Evolutionary conservation across 2,329 filamentous ascomycete species (phyloP).

Genomic region (Penicillium freii): DNA sequence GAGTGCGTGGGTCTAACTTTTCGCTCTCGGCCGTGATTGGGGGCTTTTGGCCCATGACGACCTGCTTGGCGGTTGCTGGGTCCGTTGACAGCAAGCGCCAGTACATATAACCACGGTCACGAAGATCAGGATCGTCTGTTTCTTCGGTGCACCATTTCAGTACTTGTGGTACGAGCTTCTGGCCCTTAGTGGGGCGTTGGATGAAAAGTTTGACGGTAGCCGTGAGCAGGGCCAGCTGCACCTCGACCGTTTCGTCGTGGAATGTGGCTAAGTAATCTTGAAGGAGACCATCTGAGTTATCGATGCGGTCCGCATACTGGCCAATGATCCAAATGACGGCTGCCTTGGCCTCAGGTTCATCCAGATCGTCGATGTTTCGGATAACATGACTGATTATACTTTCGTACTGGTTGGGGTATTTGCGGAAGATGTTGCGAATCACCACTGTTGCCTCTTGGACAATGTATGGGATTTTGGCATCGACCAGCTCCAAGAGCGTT

Average conservation of each 20-base stretch:
- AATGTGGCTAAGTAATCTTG: slow-evolving; percentile 96
- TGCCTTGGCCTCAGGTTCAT: slow-evolving; percentile 96
- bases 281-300: slow-evolving; percentile 89
- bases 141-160: slow-evolving; percentile 99
- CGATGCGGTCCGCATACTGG: slow-evolving; percentile 94
- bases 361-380: slow-evolving; percentile 91
- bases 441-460: slow-evolving; percentile 98
- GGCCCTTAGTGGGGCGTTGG: slow-evolving; percentile 89
- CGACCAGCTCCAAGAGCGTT: slow-evolving; percentile 84
- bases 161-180: slow-evolving; percentile 88
- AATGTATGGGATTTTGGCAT: slow-evolving; percentile 98
- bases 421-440: slow-evolving; percentile 98
- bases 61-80: slow-evolving; percentile 76
- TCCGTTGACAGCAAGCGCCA: slow-evolving; percentile 94
- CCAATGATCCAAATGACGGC: slow-evolving; percentile 99
- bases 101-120: slow-evolving; percentile 98
- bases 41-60: slow-evolving; percentile 98
- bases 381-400: slow-evolving; percentile 94
- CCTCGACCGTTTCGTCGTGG: slow-evolving; percentile 89
- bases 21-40: slow-evolving; percentile 95
- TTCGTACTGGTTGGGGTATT: slow-evolving; percentile 98
- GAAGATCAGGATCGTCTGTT: slow-evolving; percentile 96
- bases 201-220: slow-evolving; percentile 98
- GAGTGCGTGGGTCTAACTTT: slow-evolving; percentile 81
- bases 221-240: slow-evolving; percentile 89